phyloP scores from a whole-genome alignment of 768 basidiomycete species.

The Leucosporidium scottii region DNA sequence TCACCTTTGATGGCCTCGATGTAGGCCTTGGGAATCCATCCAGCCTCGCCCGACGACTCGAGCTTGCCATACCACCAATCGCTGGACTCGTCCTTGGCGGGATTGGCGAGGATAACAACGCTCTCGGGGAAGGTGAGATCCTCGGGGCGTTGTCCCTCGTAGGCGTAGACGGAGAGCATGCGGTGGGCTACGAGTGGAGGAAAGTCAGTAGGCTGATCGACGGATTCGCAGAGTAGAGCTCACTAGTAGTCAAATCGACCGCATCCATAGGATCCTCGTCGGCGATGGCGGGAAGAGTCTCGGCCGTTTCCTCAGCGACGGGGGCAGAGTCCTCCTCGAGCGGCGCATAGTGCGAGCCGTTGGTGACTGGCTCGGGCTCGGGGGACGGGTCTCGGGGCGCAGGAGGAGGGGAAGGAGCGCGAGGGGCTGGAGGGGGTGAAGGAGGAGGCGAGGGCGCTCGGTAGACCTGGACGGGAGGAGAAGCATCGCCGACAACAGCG shows the following conservation, averaged over 20 bases:
- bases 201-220: not conserved
- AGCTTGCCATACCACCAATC: slow-evolving; percentile 75
- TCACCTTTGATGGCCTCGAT: slow-evolving; percentile 67
- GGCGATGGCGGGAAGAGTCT: slow-evolving; percentile 31
- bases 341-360: slow-evolving; percentile 41
- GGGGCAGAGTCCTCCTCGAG: slow-evolving; percentile 34
- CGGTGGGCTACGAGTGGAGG: slow-evolving; percentile 12
- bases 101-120: slow-evolving; percentile 66
- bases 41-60: slow-evolving; percentile 49
- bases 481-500: slow-evolving; percentile 65
- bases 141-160: slow-evolving; percentile 75
- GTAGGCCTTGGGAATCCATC: slow-evolving; percentile 87
- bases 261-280: slow-evolving; percentile 43
- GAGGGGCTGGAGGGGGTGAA: not conserved
- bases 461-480: slow-evolving; percentile 64
- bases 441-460: slow-evolving; percentile 42
- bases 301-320: slow-evolving; percentile 43
- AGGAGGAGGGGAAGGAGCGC: not conserved
- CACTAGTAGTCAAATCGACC: slow-evolving; percentile 42
- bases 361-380: slow-evolving; percentile 4
- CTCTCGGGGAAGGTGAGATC: slow-evolving; percentile 84
- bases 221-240: slow-evolving; percentile 18
- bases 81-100: slow-evolving; percentile 67
- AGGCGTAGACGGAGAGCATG: slow-evolving; percentile 74
- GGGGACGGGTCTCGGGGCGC: slow-evolving; percentile 5